Base-by-base conservation (phyloP, 192 early-diverging fungal genomes). In the Coemansia sp. region DNA sequence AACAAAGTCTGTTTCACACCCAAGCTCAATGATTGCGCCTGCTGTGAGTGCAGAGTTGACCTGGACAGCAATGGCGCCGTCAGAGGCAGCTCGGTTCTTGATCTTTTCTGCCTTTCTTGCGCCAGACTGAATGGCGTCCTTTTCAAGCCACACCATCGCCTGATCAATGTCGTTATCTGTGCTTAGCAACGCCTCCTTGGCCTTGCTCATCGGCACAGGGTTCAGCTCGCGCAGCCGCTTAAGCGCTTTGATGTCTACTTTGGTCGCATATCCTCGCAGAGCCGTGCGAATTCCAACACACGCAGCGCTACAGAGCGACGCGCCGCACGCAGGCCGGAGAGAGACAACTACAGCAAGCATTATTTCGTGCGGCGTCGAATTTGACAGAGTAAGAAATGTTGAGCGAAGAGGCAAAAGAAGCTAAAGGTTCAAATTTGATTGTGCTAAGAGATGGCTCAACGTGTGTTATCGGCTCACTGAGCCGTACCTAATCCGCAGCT, bases 1-100 rank as follows among this genome's bases (percentile, higher is more conserved):
- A 5, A 98, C 97, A 87, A 98, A 98, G 74, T 98, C 97, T 0
- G 97, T 96, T 76, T 98, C 97, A 65, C 92, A 94, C 77, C 70
- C 74, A 53, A 92, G 88, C 84, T 93, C 91, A 29, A 91, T 76
- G 43, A 92, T 88, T 12, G 91, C 77, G 13, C 86, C 87, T 29
- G 78, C 76, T 30, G 83, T 80, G 56, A 69, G 74, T 62, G 59
- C 61, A 5, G 70, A 75, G 62, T 71, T 75, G 47, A 67, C 65
- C 24, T 88, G 82, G 50, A 89, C 73, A 2, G 84, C 76, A 11
- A 88, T 83, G 5, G 89, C 86, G 20, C 95, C 95, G 67, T 95
- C 92, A 12, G 82, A 70, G 18, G 95, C 89, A 40, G 85, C 83
- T n/a, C 95, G 87, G 27, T 74, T 86, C 64, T 84, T 88, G 30